Evolutionary conservation across 2,329 filamentous ascomycete genomes (phyloP), one percentile per base, ranked within the genome.

Genomic region (Ceratocystis colombiana): DNA sequence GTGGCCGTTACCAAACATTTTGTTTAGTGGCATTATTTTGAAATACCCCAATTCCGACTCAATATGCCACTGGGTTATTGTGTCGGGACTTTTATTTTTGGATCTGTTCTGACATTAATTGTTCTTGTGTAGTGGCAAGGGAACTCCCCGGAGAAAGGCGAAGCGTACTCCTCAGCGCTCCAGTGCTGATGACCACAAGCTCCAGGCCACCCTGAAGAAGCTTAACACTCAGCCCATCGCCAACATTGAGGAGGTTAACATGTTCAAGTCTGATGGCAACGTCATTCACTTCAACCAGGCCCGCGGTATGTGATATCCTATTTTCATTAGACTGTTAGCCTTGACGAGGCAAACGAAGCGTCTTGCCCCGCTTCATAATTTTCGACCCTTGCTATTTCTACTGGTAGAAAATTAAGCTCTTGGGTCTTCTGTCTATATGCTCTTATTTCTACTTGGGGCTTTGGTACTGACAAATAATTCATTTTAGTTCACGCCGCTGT

Each of bases 181-280:
- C 72, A 90, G 88, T 77, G 90, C 89, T 79, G 94, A 99, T 78
- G 94, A 99, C 88, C 97, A 96, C 90, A 99, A 99, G 87, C 90
- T 99, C 71, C 94, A 99, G 83, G 86, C 88, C 70, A 82, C 90
- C 70, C 85, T 99, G 72, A 99, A 99, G 89, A 99, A 99, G 88
- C 87, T 99, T 79, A 97, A 97, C 81, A 93, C 96, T 68, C 94
- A 99, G 86, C 94, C 94, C 75, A 97, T 99, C 80, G 92, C 96
- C 83, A 90, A 89, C 72, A 99, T 99, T 74, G 94, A 99, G 87
- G 94, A 99, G 84, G 94, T 99, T 78, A 99, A 99, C 88, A 99
- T 99, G 94, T 99, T 99, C 88, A 99, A 99, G 89, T 88, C 89
- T 77, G 94, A 99, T 77, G 94, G 94, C 79, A 99, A 99, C 79